A percentile compares a stretch with the other conserved stretches of the same genome.
Evolutionary conservation across 768 basidiomycete genomes (phyloP).

Genomic region (Auricularia sp.): DNA sequence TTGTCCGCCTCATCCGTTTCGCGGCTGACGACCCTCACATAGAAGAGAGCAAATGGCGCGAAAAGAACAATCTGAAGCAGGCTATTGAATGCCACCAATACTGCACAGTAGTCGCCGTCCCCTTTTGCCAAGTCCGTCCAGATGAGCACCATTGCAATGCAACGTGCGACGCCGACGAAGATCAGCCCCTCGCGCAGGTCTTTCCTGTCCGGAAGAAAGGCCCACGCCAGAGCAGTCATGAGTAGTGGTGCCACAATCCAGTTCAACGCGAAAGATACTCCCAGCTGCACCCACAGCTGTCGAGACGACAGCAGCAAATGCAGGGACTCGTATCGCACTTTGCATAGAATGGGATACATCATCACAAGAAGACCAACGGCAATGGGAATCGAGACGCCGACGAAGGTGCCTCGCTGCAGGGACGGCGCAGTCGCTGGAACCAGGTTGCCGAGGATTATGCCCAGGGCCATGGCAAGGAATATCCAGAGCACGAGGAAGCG

Average conservation of each 20-base stretch:
- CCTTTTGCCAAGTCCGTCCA: slow-evolving; percentile 72
- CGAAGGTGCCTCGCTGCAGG: slow-evolving; percentile 52
- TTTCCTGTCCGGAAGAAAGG: slow-evolving; percentile 69
- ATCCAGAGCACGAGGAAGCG: slow-evolving; percentile 57
- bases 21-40: slow-evolving; percentile 62
- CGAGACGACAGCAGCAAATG: slow-evolving; percentile 43
- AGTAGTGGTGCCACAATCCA: slow-evolving; percentile 75
- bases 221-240: slow-evolving; percentile 84
- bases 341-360: slow-evolving; percentile 69
- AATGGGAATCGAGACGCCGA: slow-evolving; percentile 59
- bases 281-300: slow-evolving; percentile 56
- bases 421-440: slow-evolving; percentile 48
- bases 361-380: slow-evolving; percentile 74
- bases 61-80: slow-evolving; percentile 68
- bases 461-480: slow-evolving; percentile 62
- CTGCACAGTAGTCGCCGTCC: slow-evolving; percentile 62
- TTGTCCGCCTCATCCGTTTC: slow-evolving; percentile 23
- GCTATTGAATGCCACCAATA: slow-evolving; percentile 74
- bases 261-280: slow-evolving; percentile 58
- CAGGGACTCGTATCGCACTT: slow-evolving; percentile 28
- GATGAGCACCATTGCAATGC: slow-evolving; percentile 63
- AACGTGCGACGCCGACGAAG: slow-evolving; percentile 69
- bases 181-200: slow-evolving; percentile 72
- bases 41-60: slow-evolving; percentile 63
- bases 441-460: slow-evolving; percentile 65